A percentile compares a stretch with the other conserved stretches of the same genome.
These are phyloP conservation scores for Arthrobotrys conoides DNA, from an alignment of 2,329 filamentous ascomycete genomes.

Conservation along the genomic window DNA sequence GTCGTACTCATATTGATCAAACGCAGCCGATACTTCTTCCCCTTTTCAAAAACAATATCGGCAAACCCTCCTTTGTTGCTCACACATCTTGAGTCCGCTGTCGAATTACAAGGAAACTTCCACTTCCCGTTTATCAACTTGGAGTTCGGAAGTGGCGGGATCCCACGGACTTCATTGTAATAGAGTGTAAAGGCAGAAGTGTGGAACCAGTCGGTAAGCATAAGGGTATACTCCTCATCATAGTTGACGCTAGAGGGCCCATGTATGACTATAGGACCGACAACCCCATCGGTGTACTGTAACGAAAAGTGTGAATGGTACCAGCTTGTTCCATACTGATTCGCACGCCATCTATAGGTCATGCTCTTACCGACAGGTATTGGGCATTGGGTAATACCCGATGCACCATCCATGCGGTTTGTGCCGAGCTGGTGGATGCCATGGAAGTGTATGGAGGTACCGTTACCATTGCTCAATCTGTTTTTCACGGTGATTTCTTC, in stretches of 20 bases:
- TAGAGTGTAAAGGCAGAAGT: conserved; percentile 65
- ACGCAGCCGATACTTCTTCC: conserved; percentile 65
- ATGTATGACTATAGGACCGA: too few species aligned
- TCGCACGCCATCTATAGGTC: too few species aligned
- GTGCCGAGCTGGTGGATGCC: too few species aligned
- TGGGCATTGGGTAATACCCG: too few species aligned
- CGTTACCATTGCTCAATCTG: too few species aligned
- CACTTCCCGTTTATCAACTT: conserved; percentile 52
- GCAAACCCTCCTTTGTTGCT: conserved; percentile 49
- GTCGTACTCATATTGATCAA: conserved; percentile 68
- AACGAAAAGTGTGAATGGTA: too few species aligned
- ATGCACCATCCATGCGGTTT: too few species aligned
- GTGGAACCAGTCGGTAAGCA: conserved; percentile 77
- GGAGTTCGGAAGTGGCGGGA: conserved; percentile 40
- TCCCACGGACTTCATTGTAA: conserved; percentile 64
- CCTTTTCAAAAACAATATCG: conserved; percentile 55
- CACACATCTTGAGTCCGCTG: conserved; percentile 64
- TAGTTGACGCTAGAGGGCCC: conserved; percentile 74
- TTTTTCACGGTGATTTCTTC: too few species aligned
- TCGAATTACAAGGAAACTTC: conserved; percentile 56
- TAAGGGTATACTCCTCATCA: conserved; percentile 76
- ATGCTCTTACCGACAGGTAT: too few species aligned
- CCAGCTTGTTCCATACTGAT: too few species aligned
- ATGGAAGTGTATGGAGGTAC: too few species aligned
- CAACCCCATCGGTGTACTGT: too few species aligned